Percentiles rank a stretch among this genome's conserved stretches.
Evolutionary conservation across 1,139 yeast species (phyloP).

Genomic region (Hemisphaericaspora subhashii): DNA sequence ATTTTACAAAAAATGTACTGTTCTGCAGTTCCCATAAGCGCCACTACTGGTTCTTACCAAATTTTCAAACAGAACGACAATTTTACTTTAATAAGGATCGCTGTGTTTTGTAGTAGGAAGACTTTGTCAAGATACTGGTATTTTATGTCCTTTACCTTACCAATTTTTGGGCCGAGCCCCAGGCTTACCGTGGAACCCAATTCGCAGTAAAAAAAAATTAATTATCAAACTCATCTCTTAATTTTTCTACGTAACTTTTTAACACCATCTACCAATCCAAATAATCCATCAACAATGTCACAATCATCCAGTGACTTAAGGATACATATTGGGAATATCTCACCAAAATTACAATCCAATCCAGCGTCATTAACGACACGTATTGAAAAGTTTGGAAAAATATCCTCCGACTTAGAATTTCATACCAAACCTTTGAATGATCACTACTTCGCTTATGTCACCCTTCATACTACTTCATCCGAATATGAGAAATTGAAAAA

Average conservation of each 20-base stretch:
- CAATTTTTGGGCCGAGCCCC: too few relatives aligned
- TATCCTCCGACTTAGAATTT: constrained; percentile 45
- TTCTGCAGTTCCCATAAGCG: too few relatives aligned
- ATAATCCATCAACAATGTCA: background rate
- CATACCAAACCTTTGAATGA: constrained; percentile 50
- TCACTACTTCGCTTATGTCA: constrained; percentile 65
- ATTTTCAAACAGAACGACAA: too few relatives aligned
- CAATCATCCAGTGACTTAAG: constrained; percentile 20
- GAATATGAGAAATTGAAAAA: constrained; percentile 49
- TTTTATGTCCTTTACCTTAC: too few relatives aligned
- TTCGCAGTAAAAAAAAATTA: too few relatives aligned
- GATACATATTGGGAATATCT: constrained; percentile 70
- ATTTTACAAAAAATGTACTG: too few relatives aligned
- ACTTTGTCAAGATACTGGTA: too few relatives aligned
- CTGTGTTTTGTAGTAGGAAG: too few relatives aligned
- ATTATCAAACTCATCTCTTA: background rate
- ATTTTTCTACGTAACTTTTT: background rate
- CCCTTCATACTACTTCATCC: constrained; percentile 50
- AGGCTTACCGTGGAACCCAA: too few relatives aligned
- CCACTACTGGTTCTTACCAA: too few relatives aligned
- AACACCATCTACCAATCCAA: background rate
- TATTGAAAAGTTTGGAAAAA: constrained; percentile 49
- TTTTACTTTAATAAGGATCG: too few relatives aligned
- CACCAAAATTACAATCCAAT: constrained; percentile 49
- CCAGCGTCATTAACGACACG: constrained; percentile 45